A percentile compares a stretch with the other conserved stretches of the same genome.
phyloP scores from a whole-genome alignment of 768 basidiomycete species.

The Pilatotrama ljubarskyi region DNA sequence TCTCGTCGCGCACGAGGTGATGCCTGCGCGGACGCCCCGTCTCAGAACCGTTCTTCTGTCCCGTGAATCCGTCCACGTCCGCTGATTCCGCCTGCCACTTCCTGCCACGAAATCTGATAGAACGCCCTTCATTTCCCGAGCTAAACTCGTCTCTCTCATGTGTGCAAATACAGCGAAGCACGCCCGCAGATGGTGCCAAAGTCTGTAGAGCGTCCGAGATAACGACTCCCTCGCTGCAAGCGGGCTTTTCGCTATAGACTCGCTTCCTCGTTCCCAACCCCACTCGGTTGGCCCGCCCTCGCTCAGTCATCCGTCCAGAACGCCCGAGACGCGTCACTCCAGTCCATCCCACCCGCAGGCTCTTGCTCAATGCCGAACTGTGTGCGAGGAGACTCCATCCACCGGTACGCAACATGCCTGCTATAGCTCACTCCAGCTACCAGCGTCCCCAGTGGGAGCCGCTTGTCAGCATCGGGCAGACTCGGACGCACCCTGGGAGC shows the following conservation, averaged over 20 bases:
- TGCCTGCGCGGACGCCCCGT: slow-evolving; percentile 5
- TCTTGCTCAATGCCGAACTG: neutral
- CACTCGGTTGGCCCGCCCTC: slow-evolving; percentile 10
- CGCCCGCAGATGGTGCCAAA: slow-evolving; percentile 1
- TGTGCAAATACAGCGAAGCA: slow-evolving; percentile 22
- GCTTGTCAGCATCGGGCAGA: slow-evolving; percentile 7
- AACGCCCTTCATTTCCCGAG: slow-evolving; percentile 24
- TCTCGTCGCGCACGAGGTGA: slow-evolving; percentile 29
- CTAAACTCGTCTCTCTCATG: slow-evolving; percentile 24
- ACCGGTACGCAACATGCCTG: neutral
- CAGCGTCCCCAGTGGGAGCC: slow-evolving; percentile 1
- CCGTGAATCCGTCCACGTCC: slow-evolving; percentile 9
- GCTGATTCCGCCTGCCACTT: slow-evolving; percentile 15
- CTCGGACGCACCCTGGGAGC: slow-evolving; percentile 14
- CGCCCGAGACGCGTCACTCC: slow-evolving; percentile 10
- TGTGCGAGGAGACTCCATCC: neutral
- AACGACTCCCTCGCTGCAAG: slow-evolving; percentile 10
- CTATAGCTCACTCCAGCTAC: neutral
- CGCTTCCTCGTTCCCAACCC: slow-evolving; percentile 10
- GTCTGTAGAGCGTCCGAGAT: slow-evolving; percentile 24
- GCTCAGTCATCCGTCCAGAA: slow-evolving; percentile 1
- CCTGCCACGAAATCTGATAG: slow-evolving; percentile 30
- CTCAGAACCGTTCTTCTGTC: slow-evolving; percentile 3
- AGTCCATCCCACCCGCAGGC: neutral
- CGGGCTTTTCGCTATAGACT: slow-evolving; percentile 24